Conservation (phyloP, 1,284 basidiomycete species). For the Malassezia obtusa region DNA sequence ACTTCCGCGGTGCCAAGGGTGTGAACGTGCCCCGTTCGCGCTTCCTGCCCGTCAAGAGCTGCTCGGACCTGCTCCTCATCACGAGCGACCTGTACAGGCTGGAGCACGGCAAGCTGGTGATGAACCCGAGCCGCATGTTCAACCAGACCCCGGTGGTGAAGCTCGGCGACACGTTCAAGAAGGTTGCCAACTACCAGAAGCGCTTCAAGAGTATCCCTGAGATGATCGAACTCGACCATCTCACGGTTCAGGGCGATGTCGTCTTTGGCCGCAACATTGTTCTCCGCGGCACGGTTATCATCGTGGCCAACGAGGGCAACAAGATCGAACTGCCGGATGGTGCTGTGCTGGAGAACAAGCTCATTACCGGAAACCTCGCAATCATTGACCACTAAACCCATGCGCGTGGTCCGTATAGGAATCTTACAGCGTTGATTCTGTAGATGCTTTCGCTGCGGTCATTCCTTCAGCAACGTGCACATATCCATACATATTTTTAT, state of each 20-base stretch:
- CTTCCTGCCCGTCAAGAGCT: constrained; percentile 82
- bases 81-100: constrained; percentile 94
- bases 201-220: constrained; percentile 93
- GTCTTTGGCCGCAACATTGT: constrained; percentile 89
- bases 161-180: constrained; percentile 66
- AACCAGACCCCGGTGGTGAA: constrained; percentile 89
- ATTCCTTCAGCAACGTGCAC: neutral
- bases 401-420: neutral
- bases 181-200: constrained; percentile 95
- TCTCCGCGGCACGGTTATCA: constrained; percentile 50
- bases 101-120: constrained; percentile 83
- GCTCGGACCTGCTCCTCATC: constrained; percentile 66
- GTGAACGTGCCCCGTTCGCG: constrained; percentile 95
- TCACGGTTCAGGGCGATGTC: constrained; percentile 92
- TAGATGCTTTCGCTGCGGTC: neutral
- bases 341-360: constrained; percentile 78
- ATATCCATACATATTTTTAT: neutral
- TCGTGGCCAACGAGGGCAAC: constrained; percentile 84
- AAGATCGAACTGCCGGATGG: constrained; percentile 93
- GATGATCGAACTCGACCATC: constrained; percentile 72
- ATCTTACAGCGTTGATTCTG: neutral
- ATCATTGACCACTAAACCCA: constrained; percentile 46
- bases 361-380: constrained; percentile 49
- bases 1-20: constrained; percentile 80
- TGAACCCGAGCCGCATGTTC: constrained; percentile 57